These are phyloP conservation scores for Sugiyamaella marilandica DNA, from an alignment of 805 yeast species.

Conservation along the genomic window DNA sequence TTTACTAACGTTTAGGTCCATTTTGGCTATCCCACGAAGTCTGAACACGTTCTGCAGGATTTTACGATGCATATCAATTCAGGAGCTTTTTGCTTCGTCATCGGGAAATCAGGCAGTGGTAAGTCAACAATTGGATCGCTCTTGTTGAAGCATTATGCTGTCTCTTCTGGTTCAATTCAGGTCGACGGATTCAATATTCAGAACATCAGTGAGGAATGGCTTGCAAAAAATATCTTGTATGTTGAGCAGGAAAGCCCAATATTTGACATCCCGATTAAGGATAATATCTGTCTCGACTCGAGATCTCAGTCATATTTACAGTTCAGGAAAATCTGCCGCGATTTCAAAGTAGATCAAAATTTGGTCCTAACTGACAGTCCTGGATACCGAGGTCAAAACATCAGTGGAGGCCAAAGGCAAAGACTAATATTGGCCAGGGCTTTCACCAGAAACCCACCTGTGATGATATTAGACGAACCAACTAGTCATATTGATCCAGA, in stretches of 20 bases:
- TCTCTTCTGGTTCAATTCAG: conserved; percentile 49
- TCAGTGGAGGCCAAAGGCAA: conserved; percentile 93
- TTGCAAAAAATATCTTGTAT: conserved; percentile 58
- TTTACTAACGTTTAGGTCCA: conserved; percentile 20
- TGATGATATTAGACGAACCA: conserved; percentile 81
- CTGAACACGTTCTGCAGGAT: conserved; percentile 42
- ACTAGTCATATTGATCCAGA: conserved; percentile 70
- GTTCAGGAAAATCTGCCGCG: no score
- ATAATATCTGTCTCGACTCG: conserved; percentile 53
- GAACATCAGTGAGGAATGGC: conserved; percentile 44
- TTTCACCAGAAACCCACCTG: conserved; percentile 60
- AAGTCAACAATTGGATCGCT: conserved; percentile 76
- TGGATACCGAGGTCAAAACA: conserved; percentile 41
- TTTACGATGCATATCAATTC: conserved; percentile 45
- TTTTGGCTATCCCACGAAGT: conserved; percentile 62
- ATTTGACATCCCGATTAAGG: conserved; percentile 57
- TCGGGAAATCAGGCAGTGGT: conserved; percentile 92
- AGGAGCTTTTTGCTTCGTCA: conserved; percentile 52
- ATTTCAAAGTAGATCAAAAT: no score
- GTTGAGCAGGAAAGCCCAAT: conserved; percentile 69
- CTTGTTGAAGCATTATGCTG: conserved; percentile 53
- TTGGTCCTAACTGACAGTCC: conserved; percentile 24
- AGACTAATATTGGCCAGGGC: conserved; percentile 84
- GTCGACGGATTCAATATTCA: conserved; percentile 51
- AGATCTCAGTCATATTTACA: no score